Base-by-base conservation (phyloP, 345 rosid species). In the Passiflora organensis region DNA sequence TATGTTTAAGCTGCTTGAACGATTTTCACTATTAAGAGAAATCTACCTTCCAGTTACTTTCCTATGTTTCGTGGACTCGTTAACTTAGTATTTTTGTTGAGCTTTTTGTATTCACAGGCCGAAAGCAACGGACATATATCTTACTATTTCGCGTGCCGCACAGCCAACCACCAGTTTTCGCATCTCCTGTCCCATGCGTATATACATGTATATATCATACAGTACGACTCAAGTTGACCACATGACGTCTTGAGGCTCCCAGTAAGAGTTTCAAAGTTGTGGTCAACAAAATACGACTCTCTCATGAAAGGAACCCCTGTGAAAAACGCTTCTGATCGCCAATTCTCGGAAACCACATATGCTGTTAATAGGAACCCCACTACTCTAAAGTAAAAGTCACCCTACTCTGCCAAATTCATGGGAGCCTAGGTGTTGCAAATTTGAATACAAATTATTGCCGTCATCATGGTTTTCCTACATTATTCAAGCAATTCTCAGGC, bases 221-320 rank as follows among this genome's bases (percentile, higher is more conserved):
- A 14, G 32, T 1, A 14, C 32, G 32, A n/a, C n/a, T n/a, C n/a
- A 13, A 50, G 14, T 32, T 18, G 46, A 52, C 63, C 63, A 46
- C 77, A 63, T 53, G 55, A 32, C 32, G 55, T 38, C 51, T 17
- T 32, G 41, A 56, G 67, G 67, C 60, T 16, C n/a, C n/a, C n/a
- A 17, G 10, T 43, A 46, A 2, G 43, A 19, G 36, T 53, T 67
- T 59, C 67, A 49, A 15, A 60, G 13, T 49, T 63, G 69, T 44
- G 66, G 66, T 67, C 65, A 55, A 72, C 32, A 50, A 72, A 58
- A 41, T 17, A 15, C 24, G 20, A 41, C 37, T 6, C 10, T 28
- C 18, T 41, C 21, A n/a, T 16, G 17, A 41, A 18, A 19, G 62
- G 34, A 6, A 60, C 12, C 13, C 39, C 13, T 28, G 24, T 18